A percentile compares a stretch with the other conserved stretches of the same genome.
Conservation (phyloP, 352 stramenopile genomes). For the Globisporangium sylvaticum region DNA sequence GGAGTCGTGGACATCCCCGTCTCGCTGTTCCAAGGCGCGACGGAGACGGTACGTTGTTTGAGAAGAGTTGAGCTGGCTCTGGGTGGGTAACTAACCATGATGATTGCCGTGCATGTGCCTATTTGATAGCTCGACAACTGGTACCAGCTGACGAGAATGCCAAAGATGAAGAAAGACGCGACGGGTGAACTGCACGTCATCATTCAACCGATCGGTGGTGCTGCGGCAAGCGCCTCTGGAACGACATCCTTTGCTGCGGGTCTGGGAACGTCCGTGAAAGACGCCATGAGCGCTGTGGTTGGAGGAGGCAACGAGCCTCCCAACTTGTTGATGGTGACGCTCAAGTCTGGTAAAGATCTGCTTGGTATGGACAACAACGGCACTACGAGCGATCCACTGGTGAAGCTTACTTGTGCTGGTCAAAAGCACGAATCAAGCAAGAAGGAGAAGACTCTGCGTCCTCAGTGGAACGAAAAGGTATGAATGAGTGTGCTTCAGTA, state of each 20-base stretch:
- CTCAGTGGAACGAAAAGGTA: slow-evolving; percentile 76
- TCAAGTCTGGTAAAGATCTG: slow-evolving; percentile 74
- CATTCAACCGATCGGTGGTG: slow-evolving; percentile 24
- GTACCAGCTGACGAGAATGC: slow-evolving; percentile 57
- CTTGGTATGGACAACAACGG: slow-evolving; percentile 84
- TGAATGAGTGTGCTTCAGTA: background rate
- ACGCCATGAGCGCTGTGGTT: background rate
- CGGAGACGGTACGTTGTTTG: slow-evolving; percentile 19
- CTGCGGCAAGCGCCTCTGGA: background rate
- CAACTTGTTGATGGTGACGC: slow-evolving; percentile 67
- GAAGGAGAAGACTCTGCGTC: slow-evolving; percentile 67
- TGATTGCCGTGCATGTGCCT: background rate
- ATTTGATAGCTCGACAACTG: slow-evolving; percentile 52
- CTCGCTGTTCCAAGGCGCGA: slow-evolving; percentile 37
- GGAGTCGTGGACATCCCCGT: slow-evolving; percentile 72
- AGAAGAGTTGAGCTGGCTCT: background rate
- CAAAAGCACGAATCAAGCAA: slow-evolving; percentile 79
- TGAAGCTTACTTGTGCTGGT: slow-evolving; percentile 68
- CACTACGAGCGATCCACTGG: slow-evolving; percentile 83
- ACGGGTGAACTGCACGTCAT: slow-evolving; percentile 55
- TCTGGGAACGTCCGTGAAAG: slow-evolving; percentile 16
- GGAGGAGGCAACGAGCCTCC: slow-evolving; percentile 29
- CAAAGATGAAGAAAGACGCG: slow-evolving; percentile 75
- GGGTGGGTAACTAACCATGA: background rate
- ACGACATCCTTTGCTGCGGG: slow-evolving; percentile 2